Conservation (phyloP, 23 red algal species). For the Gracilariopsis chorda region DNA sequence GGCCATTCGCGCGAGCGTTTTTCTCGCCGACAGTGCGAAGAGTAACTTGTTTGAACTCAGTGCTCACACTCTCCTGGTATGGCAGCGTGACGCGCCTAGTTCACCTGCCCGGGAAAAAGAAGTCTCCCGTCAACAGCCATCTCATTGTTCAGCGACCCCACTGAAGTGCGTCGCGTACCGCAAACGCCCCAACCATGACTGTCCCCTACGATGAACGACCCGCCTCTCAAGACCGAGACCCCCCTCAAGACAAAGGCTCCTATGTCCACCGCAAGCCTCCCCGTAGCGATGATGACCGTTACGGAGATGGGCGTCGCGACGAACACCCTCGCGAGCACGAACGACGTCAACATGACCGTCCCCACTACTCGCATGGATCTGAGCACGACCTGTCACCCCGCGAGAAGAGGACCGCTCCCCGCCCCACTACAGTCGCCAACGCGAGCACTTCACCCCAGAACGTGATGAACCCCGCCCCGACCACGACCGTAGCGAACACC, state of each 20-base stretch:
- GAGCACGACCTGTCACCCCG: not conserved
- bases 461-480: not conserved
- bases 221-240: constrained; percentile 4
- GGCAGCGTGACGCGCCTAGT: constrained; percentile 14
- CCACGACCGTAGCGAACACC: not conserved
- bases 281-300: not conserved
- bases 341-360: not conserved
- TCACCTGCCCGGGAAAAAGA: not conserved
- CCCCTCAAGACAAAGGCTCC: not conserved
- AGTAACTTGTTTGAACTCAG: not conserved
- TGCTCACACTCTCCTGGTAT: constrained; percentile 16
- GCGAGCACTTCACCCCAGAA: not conserved
- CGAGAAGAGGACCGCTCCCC: not conserved
- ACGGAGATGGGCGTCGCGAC: not conserved
- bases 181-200: not conserved
- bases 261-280: not conserved
- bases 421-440: not conserved
- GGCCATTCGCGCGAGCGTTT: constrained; percentile 9
- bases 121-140: not conserved
- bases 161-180: not conserved
- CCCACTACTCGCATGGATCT: constrained; percentile 1
- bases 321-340: not conserved
- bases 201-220: constrained; percentile 14
- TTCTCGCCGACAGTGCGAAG: not conserved
- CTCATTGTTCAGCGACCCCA: constrained; percentile 3